Base-by-base conservation (phyloP, 495 filamentous ascomycete species). In the Lentithecium fluviatile region DNA sequence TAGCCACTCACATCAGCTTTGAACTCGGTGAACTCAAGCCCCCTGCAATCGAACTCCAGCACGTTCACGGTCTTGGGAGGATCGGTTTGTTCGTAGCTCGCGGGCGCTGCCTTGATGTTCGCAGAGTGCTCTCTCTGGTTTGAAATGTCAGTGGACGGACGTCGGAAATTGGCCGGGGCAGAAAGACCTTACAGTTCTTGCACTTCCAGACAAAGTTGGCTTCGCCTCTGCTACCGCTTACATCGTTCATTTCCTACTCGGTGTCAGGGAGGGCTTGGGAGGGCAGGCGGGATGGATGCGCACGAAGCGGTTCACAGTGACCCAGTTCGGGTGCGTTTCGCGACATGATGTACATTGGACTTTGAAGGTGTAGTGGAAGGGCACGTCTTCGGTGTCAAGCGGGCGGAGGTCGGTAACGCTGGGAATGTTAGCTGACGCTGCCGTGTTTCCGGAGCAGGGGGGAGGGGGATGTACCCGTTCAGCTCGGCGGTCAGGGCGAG, bases 151-250 rank as follows among this genome's bases (percentile, higher is more conserved):
- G 65, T 10, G 15, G 21, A 12, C 2, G 29, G 29, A 21, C 7
- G 45, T 12, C 2, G 19, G 15, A 40, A 20, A 40, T 25, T 11
- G 21, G 53, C 19, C 3, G 46, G 54, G 60, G 51, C 34, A 48
- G 21, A 63, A 63, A 60, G 56, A 73, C 70, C 67, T 73, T 72
- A 68, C 78, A 98, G 64, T 89, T 87, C 73, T 90, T 95, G 80
- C 94, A 98, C 70, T 84, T 89, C 93, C 93, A 97, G 46, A 98
- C 94, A 72, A 98, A 96, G 75, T 96, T 96, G 8, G 94, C 95
- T 74, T 97, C 92, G 45, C 94, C 94, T 47, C 89, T 83, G 74
- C 90, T 95, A 15, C 90, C 91, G 55, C 89, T 90, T 68, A 95
- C 85, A 53, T 96, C 93, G 67, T 91, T 86, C 51, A 73, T 79